phyloP scores from a whole-genome alignment of 495 filamentous ascomycete species.

The Daldinia decipiens region DNA sequence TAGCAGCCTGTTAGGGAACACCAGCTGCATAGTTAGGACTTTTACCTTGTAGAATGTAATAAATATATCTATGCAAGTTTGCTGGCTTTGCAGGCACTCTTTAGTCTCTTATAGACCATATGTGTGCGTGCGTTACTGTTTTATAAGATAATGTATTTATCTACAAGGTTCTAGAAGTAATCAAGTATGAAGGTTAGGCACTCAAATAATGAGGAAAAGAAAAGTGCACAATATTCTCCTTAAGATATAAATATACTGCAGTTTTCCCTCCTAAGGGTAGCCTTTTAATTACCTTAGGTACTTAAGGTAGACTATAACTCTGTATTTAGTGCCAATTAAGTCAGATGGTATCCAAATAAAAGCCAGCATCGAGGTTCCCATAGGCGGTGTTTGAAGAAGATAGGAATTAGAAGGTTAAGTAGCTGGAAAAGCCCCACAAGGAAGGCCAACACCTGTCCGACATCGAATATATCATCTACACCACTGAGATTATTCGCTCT shows the following conservation, averaged over 20 bases:
- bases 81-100: not conserved
- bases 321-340: not conserved
- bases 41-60: not conserved
- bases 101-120: not conserved
- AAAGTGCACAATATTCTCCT: too few species aligned
- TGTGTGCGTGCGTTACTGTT: not conserved
- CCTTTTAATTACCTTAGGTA: too few species aligned
- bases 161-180: too few species aligned
- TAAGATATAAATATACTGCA: too few species aligned
- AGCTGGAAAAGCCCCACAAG: constrained; percentile 32
- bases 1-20: not conserved
- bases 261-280: too few species aligned
- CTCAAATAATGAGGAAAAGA: too few species aligned
- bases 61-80: not conserved
- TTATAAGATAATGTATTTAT: not conserved
- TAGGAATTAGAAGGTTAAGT: constrained; percentile 14
- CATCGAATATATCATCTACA: constrained; percentile 20
- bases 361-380: constrained; percentile 31
- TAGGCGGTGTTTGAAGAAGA: constrained; percentile 13
- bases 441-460: constrained; percentile 35
- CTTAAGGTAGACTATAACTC: not conserved
- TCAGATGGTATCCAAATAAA: constrained; percentile 24
- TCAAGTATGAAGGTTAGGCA: too few species aligned
- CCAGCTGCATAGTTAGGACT: not conserved
- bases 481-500: constrained; percentile 18